phyloP scores from a whole-genome alignment of 148 eudicot species.

The Amaranthus palmeri region DNA sequence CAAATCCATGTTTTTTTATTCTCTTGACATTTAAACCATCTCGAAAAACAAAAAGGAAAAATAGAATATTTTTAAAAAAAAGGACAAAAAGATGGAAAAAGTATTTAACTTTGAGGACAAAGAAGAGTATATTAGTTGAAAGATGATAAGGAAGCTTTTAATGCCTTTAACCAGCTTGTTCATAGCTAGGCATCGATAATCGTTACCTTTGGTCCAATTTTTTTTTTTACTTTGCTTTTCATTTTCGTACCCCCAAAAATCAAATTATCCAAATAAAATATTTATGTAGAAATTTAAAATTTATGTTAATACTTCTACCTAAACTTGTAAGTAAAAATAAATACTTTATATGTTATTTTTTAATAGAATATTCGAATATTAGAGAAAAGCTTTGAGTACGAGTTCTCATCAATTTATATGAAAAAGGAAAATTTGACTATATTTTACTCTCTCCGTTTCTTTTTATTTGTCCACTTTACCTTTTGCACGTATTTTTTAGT shows the following conservation, averaged over 20 bases:
- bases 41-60: conserved; percentile 10
- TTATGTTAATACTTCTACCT: too few relatives aligned
- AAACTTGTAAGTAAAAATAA: neutral
- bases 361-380: too few relatives aligned
- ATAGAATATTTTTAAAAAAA: neutral
- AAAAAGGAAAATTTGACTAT: too few relatives aligned
- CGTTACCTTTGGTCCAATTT: conserved; percentile 27
- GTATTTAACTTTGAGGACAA: conserved; percentile 2
- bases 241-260: conserved; percentile 1
- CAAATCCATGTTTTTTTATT: conserved; percentile 14
- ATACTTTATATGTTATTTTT: neutral
- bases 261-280: too few relatives aligned
- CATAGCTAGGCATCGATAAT: conserved; percentile 15
- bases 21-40: conserved; percentile 14
- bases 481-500: too few relatives aligned
- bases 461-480: too few relatives aligned
- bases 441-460: too few relatives aligned
- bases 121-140: conserved; percentile 7
- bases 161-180: conserved; percentile 22
- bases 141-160: conserved; percentile 30
- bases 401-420: too few relatives aligned
- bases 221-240: conserved; percentile 21
- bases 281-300: too few relatives aligned
- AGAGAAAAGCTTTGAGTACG: too few relatives aligned
- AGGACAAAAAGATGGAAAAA: conserved; percentile 20